Conservation (phyloP, 257 asterid genomes). For the Avicennia marina region DNA sequence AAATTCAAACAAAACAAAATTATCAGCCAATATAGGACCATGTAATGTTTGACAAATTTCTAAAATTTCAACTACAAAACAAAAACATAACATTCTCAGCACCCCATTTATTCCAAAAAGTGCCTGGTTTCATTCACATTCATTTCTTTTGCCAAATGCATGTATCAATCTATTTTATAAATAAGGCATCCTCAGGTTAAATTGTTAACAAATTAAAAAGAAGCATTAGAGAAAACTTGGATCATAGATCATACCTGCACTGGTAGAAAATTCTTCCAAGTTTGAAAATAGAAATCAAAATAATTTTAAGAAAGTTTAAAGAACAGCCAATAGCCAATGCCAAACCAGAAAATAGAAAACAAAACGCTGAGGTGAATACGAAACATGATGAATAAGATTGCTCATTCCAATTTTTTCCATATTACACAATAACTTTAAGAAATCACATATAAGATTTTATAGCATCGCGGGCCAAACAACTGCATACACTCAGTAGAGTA, state of each 20-base stretch:
- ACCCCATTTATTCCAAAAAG: not conserved
- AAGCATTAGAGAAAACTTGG: not conserved
- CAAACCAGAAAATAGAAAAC: not conserved
- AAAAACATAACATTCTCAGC: not conserved
- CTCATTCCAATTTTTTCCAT: no score
- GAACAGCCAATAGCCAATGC: not conserved
- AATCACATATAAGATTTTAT: no score
- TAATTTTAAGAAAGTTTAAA: no score
- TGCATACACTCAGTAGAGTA: conserved; percentile 9
- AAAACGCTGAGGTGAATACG: not conserved
- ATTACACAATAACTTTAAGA: no score
- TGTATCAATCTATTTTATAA: not conserved
- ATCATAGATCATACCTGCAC: not conserved
- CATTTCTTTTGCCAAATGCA: not conserved
- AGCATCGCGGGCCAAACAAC: conserved; percentile 4
- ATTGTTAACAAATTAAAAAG: not conserved
- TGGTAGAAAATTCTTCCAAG: not conserved
- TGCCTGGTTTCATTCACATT: not conserved
- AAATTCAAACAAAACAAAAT: not conserved
- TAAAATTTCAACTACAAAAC: conserved; percentile 13
- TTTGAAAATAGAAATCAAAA: no score
- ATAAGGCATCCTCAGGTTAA: conserved; percentile 1
- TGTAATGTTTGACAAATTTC: not conserved
- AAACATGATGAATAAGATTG: no score
- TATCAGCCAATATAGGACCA: conserved; percentile 5